Evolutionary conservation across 2,329 filamentous ascomycete species (phyloP), one percentile per base, ranked within the genome.

Genomic region (Dactylellina sp.): DNA sequence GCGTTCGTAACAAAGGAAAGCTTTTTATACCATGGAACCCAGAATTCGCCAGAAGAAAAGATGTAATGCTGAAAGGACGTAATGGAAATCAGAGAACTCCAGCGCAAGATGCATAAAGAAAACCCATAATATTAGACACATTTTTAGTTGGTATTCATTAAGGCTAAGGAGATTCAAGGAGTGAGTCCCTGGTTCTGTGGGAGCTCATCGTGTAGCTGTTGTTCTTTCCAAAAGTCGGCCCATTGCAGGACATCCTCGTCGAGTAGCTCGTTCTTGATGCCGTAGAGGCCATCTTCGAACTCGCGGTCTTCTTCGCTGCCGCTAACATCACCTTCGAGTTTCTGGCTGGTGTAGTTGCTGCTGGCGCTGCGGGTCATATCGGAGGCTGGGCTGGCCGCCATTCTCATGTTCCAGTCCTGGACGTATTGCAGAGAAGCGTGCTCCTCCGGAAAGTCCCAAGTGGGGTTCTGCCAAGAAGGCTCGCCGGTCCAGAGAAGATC

Each of bases 221-320:
- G 68, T 47, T 72, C 68, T 37, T 64, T 72, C 68, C 68, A 72
- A 55, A 74, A 74, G 44, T 74, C 70, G 12, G 70, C 70, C 70
- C 70, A 74, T 35, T 74, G 70, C 6, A 74, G 61, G 40, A 74
- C 70, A 14, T 74, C 70, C 28, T 74, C 70, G 25, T 65, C 70
- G 20, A 74, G 70, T n/a, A 74, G 70, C 52, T 74, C 70, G 49
- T 74, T 74, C 57, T 74, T 74, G 24, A 74, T 66, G 24, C 70
- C 70, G 28, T 74, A 74, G 28, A 74, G 70, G 20, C 70, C 61
- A 50, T 74, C 70, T 62, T 74, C 70, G 42, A 74, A 74, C 55
- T 74, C 70, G 70, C 70, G 70, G 56, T 74, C 70, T 40, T 74
- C 70, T 28, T 74, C 70, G 55, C 70, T 60, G n/a, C 70, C 70